These are phyloP conservation scores for Onygenales sp. DNA, from an alignment of 2,329 filamentous ascomycete genomes.

Conservation along the genomic window DNA sequence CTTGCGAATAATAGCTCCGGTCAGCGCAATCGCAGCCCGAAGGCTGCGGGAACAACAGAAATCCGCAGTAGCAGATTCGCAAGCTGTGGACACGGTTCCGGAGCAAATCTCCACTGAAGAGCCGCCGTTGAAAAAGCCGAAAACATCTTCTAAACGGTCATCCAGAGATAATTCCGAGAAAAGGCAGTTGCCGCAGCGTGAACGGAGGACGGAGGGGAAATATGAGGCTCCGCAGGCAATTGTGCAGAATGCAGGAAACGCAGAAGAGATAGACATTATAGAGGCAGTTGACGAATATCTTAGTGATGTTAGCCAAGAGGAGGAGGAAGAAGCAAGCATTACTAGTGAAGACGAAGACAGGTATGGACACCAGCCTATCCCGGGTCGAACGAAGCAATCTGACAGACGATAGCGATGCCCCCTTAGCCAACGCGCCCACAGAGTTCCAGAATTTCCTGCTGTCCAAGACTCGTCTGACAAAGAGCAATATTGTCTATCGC, in stretches of 20 bases:
- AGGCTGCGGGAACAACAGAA: constrained; percentile 23
- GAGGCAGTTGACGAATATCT: not conserved
- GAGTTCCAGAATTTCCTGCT: constrained; percentile 30
- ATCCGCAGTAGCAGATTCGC: constrained; percentile 16
- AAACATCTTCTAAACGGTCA: constrained; percentile 17
- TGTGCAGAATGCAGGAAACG: constrained; percentile 11
- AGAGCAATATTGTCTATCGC: constrained; percentile 28
- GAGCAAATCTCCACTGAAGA: constrained; percentile 16
- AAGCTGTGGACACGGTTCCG: constrained; percentile 15
- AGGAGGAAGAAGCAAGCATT: not conserved
- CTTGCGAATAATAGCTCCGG: constrained; percentile 7
- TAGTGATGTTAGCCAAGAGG: not conserved
- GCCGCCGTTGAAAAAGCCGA: constrained; percentile 27
- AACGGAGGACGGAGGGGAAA: not conserved
- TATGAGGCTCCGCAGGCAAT: constrained; percentile 1
- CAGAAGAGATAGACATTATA: not conserved
- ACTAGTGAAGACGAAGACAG: constrained; percentile 1
- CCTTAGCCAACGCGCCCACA: constrained; percentile 19
- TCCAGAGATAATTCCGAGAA: constrained; percentile 8
- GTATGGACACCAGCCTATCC: not conserved
- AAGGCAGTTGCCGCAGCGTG: not conserved
- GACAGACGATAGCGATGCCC: constrained; percentile 20
- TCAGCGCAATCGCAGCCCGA: constrained; percentile 35
- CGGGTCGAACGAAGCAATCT: not conserved
- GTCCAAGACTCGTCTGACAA: constrained; percentile 28